A percentile compares a stretch with the other conserved stretches of the same genome.
Conservation (phyloP, 164 flowering plant species). For the Kingdonia uniflora region DNA sequence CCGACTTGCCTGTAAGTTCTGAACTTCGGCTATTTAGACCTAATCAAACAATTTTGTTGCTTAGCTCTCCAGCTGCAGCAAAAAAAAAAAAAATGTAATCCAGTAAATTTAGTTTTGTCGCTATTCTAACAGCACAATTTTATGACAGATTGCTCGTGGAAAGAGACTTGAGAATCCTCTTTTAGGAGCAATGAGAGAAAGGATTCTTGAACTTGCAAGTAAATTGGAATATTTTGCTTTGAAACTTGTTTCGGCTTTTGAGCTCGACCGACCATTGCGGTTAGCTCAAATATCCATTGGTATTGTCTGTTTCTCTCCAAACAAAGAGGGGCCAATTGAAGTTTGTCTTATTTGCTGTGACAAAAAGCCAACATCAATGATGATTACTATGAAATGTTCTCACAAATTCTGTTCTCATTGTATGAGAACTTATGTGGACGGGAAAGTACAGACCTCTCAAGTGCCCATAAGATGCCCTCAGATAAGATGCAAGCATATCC, state of each 20-base stretch:
- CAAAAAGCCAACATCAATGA: slow-evolving; percentile 48
- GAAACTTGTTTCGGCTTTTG: slow-evolving; percentile 30
- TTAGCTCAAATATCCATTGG: slow-evolving; percentile 82
- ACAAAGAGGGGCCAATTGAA: slow-evolving; percentile 26
- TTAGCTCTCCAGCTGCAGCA: too few species aligned
- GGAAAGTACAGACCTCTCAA: slow-evolving; percentile 45
- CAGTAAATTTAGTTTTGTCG: neutral
- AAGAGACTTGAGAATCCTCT: slow-evolving; percentile 52
- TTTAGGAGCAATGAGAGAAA: slow-evolving; percentile 51
- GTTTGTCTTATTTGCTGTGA: slow-evolving; percentile 77
- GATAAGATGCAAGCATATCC: slow-evolving; percentile 48
- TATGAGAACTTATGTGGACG: slow-evolving; percentile 64
- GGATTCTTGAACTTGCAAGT: slow-evolving; percentile 47
- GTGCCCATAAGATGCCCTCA: slow-evolving; percentile 82
- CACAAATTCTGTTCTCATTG: slow-evolving; percentile 86
- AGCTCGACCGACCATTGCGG: slow-evolving; percentile 37
- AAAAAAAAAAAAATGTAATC: too few species aligned
- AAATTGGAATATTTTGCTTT: slow-evolving; percentile 47
- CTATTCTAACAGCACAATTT: neutral
- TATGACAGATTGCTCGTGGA: slow-evolving; percentile 39
- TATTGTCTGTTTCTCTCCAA: slow-evolving; percentile 30
- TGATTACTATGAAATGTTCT: slow-evolving; percentile 60
- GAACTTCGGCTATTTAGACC: neutral
- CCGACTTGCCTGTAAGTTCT: neutral
- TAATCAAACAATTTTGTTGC: too few species aligned